Evolutionary conservation across 345 rosid genomes (phyloP).

Genomic region (Eucalyptus erythrocorys): DNA sequence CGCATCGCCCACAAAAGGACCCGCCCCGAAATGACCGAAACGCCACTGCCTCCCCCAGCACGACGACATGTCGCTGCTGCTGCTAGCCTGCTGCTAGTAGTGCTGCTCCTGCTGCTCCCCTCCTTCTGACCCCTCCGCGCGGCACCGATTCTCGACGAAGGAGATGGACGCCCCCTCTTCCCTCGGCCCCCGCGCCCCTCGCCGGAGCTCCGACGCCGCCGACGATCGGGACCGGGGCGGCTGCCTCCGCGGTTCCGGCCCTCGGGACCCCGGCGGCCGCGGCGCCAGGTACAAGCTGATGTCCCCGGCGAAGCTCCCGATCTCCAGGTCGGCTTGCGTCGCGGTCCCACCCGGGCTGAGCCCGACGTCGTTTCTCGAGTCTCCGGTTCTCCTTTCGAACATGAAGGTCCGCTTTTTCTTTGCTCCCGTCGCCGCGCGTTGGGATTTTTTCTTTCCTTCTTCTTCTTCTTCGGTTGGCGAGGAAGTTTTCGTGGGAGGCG

Average conservation of each 20-base stretch:
- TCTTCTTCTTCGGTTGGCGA: not conserved
- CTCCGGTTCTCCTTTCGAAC: conserved; percentile 90
- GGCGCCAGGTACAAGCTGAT: conserved; percentile 90
- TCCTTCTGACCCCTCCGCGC: not conserved
- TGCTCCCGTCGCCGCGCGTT: not conserved
- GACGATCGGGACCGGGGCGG: conserved; percentile 7
- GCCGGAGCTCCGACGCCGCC: conserved; percentile 2
- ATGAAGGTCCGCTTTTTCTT: conserved; percentile 48
- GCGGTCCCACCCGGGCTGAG: conserved; percentile 82
- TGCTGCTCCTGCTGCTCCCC: not conserved
- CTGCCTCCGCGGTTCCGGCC: not conserved
- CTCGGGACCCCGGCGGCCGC: conserved; percentile 6
- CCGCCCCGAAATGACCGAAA: not conserved
- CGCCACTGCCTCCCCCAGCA: not conserved
- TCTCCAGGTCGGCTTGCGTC: conserved; percentile 71
- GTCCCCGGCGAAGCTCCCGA: conserved; percentile 99
- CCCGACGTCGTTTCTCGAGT: conserved; percentile 89
- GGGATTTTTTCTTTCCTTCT: not conserved
- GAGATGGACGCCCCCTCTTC: not conserved
- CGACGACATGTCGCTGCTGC: not conserved
- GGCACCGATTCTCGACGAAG: not conserved
- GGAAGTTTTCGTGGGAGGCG: not conserved
- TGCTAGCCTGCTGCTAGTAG: not conserved
- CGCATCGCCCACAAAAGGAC: not conserved
- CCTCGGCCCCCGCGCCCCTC: conserved; percentile 2